phyloP scores from a whole-genome alignment of 805 yeast genomes.

The Phaffomyces antillensis region DNA sequence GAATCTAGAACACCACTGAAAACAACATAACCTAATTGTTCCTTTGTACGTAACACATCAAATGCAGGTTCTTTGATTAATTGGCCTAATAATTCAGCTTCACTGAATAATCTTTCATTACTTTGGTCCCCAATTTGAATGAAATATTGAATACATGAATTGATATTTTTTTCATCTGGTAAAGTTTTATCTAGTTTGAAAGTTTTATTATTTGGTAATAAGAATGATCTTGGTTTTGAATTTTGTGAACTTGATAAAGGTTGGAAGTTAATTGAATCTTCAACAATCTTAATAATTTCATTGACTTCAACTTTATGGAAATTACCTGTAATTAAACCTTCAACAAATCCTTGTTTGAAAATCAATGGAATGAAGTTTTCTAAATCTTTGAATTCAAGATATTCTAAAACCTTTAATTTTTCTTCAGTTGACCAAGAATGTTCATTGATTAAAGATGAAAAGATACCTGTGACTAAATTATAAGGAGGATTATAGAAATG shows the following conservation, averaged over 20 bases:
- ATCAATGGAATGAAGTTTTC: slow-evolving; percentile 44
- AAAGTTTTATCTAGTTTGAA: slow-evolving; percentile 43
- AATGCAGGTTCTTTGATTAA: slow-evolving; percentile 83
- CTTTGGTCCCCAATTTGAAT: slow-evolving; percentile 54
- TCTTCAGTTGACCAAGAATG: slow-evolving; percentile 60
- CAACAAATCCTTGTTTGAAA: slow-evolving; percentile 54
- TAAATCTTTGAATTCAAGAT: slow-evolving; percentile 44
- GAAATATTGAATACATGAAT: slow-evolving; percentile 77
- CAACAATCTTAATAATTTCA: slow-evolving; percentile 38
- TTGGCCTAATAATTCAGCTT: slow-evolving; percentile 62
- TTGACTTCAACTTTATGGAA: slow-evolving; percentile 46
- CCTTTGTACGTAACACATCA: slow-evolving; percentile 83
- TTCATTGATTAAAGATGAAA: slow-evolving; percentile 63
- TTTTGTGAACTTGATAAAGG: slow-evolving; percentile 38
- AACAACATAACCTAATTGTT: slow-evolving; percentile 92
- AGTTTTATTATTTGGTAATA: slow-evolving; percentile 32
- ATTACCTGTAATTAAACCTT: slow-evolving; percentile 77
- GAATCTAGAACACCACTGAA: slow-evolving; percentile 66
- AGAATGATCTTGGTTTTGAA: slow-evolving; percentile 34
- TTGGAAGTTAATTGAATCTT: slow-evolving; percentile 29
- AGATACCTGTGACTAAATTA: slow-evolving; percentile 59
- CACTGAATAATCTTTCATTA: slow-evolving; percentile 38
- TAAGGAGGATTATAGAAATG: slow-evolving; percentile 72
- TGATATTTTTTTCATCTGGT: slow-evolving; percentile 64
- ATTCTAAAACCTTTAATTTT: slow-evolving; percentile 40